Percentiles rank a stretch among this genome's conserved stretches.
phyloP scores from a whole-genome alignment of 257 asterid genomes.

The Solanum etuberosum region DNA sequence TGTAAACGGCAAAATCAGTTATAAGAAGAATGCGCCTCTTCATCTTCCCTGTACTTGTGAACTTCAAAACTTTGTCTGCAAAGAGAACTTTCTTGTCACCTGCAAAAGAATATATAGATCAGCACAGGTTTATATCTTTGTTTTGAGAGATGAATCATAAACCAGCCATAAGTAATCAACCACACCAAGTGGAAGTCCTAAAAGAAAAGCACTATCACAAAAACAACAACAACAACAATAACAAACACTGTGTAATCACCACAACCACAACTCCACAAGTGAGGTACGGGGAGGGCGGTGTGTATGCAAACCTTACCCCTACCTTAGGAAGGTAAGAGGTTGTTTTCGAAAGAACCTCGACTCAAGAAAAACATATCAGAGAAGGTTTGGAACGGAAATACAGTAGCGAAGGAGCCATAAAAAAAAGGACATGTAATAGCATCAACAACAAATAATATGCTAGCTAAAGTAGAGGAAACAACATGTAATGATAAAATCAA shows the following conservation, averaged over 20 bases:
- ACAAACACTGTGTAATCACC: neutral
- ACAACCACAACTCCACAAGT: neutral
- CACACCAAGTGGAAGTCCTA: neutral
- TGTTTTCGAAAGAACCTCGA: neutral
- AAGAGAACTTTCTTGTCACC: constrained; percentile 82
- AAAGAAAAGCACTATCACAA: neutral
- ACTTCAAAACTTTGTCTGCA: constrained; percentile 79
- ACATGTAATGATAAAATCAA: neutral
- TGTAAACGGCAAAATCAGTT: constrained; percentile 76
- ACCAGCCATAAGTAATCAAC: neutral
- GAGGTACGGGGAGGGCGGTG: neutral
- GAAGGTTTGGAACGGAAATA: neutral
- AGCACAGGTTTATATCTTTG: neutral
- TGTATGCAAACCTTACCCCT: neutral
- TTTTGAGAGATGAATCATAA: neutral
- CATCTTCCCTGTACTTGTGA: constrained; percentile 89
- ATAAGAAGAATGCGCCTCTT: constrained; percentile 59
- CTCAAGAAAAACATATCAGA: neutral
- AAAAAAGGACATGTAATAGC: neutral
- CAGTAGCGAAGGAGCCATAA: neutral
- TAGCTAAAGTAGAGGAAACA: neutral
- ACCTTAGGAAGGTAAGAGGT: neutral
- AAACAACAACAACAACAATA: neutral
- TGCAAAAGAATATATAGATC: constrained; percentile 7
- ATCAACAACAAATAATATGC: neutral